A percentile compares a stretch with the other conserved stretches of the same genome.
Conservation (phyloP, 495 filamentous ascomycete genomes). For the Pyrenula massariospora region DNA sequence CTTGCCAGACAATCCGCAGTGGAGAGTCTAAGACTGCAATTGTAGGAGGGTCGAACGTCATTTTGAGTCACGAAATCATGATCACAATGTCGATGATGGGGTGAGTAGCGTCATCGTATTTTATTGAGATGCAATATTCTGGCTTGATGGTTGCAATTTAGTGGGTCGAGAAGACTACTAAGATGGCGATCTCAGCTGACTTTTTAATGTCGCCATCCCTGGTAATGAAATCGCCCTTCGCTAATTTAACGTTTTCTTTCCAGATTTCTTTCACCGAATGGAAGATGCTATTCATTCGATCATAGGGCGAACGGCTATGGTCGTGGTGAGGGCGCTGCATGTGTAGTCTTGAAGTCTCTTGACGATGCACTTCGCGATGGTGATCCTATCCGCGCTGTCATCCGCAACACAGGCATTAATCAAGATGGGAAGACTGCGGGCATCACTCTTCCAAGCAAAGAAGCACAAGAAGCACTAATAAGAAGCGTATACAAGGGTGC, state of each 20-base stretch:
- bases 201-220: no score
- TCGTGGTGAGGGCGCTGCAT: slow-evolving; percentile 14
- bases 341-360: slow-evolving; percentile 15
- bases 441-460: slow-evolving; percentile 22
- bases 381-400: slow-evolving; percentile 18
- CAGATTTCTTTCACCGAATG: no score
- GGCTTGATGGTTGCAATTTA: no score
- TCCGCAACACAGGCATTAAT: slow-evolving; percentile 23
- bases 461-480: slow-evolving; percentile 20
- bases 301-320: slow-evolving; percentile 11
- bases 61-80: no score
- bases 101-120: no score
- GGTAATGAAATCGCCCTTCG: no score
- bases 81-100: no score
- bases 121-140: no score
- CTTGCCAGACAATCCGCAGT: slow-evolving; percentile 33
- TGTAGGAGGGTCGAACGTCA: no score
- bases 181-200: no score
- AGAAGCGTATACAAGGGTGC: slow-evolving; percentile 11
- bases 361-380: slow-evolving; percentile 11
- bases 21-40: slow-evolving; percentile 37
- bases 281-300: neutral
- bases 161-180: no score
- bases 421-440: slow-evolving; percentile 26
- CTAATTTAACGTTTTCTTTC: no score